These are phyloP conservation scores for Puccinia horiana DNA, from an alignment of 1,284 basidiomycete species.

Conservation along the genomic window DNA sequence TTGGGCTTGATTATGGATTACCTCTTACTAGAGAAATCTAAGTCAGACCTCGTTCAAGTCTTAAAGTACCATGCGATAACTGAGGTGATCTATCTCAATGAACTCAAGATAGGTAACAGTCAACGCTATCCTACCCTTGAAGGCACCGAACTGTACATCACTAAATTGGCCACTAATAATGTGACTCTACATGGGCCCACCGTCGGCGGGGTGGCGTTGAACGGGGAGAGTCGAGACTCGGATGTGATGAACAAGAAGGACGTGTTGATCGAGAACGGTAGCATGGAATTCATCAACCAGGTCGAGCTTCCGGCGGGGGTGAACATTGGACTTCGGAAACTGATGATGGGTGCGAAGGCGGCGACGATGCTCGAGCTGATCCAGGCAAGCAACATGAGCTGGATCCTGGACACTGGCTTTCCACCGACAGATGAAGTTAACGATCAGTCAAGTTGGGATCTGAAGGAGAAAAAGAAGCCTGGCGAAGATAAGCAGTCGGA, in stretches of 20 bases:
- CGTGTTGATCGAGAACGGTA: constrained; percentile 81
- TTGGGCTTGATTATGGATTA: constrained; percentile 87
- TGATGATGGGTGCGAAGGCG: constrained; percentile 78
- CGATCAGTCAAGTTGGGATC: neutral
- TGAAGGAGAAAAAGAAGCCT: neutral
- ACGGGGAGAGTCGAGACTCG: constrained; percentile 23
- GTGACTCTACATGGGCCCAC: constrained; percentile 54
- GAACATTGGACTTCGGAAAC: constrained; percentile 79
- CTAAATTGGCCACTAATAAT: constrained; percentile 61
- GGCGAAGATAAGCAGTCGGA: no score
- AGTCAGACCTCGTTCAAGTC: constrained; percentile 75
- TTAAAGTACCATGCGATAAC: constrained; percentile 81
- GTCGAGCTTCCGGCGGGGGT: constrained; percentile 86
- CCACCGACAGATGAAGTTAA: neutral
- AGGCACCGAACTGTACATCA: constrained; percentile 60
- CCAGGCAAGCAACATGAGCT: constrained; percentile 77
- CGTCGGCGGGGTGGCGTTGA: constrained; percentile 65
- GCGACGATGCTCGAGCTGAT: constrained; percentile 81
- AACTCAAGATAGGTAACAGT: constrained; percentile 54
- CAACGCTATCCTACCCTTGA: constrained; percentile 58
- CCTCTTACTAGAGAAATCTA: constrained; percentile 70
- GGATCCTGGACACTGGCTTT: constrained; percentile 65
- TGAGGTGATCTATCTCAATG: constrained; percentile 72
- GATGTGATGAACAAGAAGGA: constrained; percentile 61
- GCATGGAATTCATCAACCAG: constrained; percentile 80